These are phyloP conservation scores for Earliella scabrosa DNA, from an alignment of 1,284 basidiomycete species.

Conservation along the genomic window DNA sequence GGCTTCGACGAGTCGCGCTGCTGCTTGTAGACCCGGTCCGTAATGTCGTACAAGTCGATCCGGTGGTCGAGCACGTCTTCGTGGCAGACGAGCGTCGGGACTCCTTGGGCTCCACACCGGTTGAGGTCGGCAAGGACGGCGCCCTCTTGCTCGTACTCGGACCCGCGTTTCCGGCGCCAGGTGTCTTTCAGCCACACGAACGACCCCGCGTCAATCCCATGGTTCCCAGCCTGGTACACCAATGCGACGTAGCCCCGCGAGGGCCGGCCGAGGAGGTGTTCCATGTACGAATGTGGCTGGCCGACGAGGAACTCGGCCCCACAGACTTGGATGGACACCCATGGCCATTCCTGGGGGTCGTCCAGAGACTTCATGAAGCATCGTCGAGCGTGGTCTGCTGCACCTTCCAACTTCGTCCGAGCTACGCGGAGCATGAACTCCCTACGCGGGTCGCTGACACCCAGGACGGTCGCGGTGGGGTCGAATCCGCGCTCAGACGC, in stretches of 20 bases:
- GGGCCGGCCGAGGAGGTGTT: not conserved
- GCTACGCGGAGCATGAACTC: not conserved
- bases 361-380: conserved; percentile 4
- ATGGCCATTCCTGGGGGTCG: conserved; percentile 3
- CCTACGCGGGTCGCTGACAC: not conserved
- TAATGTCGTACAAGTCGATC: not conserved
- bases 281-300: not conserved
- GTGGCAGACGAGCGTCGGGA: conserved; percentile 18
- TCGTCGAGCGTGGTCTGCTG: not conserved
- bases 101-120: not conserved
- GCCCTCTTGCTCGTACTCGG: conserved; percentile 7
- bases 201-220: not conserved
- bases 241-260: conserved; percentile 14
- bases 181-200: conserved; percentile 18
- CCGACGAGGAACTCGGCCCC: conserved; percentile 8
- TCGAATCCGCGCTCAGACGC: conserved; percentile 10
- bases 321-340: conserved; percentile 2
- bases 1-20: not conserved
- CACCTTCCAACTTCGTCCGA: not conserved
- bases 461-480: not conserved
- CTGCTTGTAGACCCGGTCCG: not conserved
- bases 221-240: not conserved
- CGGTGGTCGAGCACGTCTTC: conserved; percentile 7
- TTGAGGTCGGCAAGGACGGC: conserved; percentile 4
- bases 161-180: conserved; percentile 4